These are phyloP conservation scores for Fibroporia radiculosa DNA, from an alignment of 768 basidiomycete genomes.

Conservation along the genomic window DNA sequence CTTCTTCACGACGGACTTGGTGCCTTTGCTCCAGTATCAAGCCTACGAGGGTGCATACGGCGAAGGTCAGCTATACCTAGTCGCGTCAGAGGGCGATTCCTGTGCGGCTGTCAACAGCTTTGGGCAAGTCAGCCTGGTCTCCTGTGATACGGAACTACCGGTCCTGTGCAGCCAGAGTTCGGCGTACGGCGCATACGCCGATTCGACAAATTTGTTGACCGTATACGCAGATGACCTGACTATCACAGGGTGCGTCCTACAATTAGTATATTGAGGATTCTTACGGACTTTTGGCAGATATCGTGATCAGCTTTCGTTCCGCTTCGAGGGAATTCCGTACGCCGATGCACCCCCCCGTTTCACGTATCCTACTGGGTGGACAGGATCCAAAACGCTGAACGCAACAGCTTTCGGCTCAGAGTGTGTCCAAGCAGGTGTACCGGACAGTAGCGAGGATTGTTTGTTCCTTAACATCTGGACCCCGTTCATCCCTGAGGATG, in stretches of 20 bases:
- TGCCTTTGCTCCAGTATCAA: constrained; percentile 17
- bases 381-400: constrained; percentile 20
- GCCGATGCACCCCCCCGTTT: constrained; percentile 36
- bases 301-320: constrained; percentile 41
- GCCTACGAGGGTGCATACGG: constrained; percentile 12
- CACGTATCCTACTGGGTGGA: constrained; percentile 32
- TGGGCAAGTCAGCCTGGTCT: constrained; percentile 13
- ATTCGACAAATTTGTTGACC: constrained; percentile 10
- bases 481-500: constrained; percentile 25
- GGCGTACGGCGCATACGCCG: constrained; percentile 8
- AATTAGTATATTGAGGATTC: background rate
- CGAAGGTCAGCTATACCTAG: constrained; percentile 15
- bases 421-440: constrained; percentile 19
- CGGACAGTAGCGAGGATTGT: constrained; percentile 34
- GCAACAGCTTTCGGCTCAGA: constrained; percentile 21
- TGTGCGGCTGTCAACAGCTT: constrained; percentile 17
- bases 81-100: constrained; percentile 6
- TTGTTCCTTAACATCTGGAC: constrained; percentile 42
- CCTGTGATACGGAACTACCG: constrained; percentile 14
- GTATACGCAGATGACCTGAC: constrained; percentile 15
- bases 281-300: constrained; percentile 20
- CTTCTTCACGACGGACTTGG: constrained; percentile 15
- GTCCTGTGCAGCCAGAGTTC: constrained; percentile 20
- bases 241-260: constrained; percentile 17
- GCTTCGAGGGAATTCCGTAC: constrained; percentile 45